Conservation (phyloP, 2,329 filamentous ascomycete species). For the Fusarium heterosporum region DNA sequence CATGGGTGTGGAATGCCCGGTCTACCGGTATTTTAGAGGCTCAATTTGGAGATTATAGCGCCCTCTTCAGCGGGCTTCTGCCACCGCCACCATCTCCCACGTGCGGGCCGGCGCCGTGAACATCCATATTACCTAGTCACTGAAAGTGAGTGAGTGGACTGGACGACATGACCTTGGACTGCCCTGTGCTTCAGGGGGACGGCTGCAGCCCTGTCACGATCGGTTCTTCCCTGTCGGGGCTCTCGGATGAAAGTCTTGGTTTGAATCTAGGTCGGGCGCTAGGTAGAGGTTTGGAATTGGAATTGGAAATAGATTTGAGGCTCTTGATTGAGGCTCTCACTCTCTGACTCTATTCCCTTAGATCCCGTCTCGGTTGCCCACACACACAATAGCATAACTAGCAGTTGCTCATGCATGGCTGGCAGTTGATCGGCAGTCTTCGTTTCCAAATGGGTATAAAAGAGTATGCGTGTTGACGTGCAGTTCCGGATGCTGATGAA, state of each 20-base stretch:
- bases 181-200: conserved; percentile 41
- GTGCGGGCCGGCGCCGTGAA: conserved; percentile 27
- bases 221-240: conserved; percentile 10
- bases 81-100: conserved; percentile 35
- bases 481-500: conserved; percentile 24
- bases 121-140: background rate
- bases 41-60: conserved; percentile 15
- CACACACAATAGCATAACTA: too few species aligned
- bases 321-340: conserved; percentile 11
- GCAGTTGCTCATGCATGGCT: conserved; percentile 25
- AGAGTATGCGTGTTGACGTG: conserved; percentile 34
- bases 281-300: background rate
- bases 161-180: conserved; percentile 6
- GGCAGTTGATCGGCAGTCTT: conserved; percentile 39
- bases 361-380: background rate
- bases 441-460: conserved; percentile 19
- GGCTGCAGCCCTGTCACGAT: conserved; percentile 39
- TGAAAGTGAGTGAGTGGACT: background rate
- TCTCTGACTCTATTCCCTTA: background rate
- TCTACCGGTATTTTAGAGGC: conserved; percentile 28
- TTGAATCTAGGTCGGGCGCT: conserved; percentile 13
- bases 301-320: background rate
- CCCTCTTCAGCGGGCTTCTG: conserved; percentile 24
- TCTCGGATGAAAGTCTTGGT: conserved; percentile 4
- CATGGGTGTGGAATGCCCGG: conserved; percentile 23